Percentiles rank a stretch among this genome's conserved stretches.
Evolutionary conservation across 305 asterid species (phyloP).

Genomic region (Fraxinus velutina): DNA sequence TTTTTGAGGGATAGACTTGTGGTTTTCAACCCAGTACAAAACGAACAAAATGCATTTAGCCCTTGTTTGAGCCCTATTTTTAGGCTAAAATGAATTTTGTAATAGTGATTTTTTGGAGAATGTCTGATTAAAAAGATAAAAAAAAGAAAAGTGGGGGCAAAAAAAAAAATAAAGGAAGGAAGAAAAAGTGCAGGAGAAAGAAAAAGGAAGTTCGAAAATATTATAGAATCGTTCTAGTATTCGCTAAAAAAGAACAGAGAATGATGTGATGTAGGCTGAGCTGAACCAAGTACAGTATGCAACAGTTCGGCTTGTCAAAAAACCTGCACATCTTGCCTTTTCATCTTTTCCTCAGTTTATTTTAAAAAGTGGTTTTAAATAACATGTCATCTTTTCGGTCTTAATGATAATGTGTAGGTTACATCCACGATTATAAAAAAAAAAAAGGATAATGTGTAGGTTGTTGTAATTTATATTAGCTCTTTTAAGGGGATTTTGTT

Average conservation of each 20-base stretch:
- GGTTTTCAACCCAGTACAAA: too few relatives aligned
- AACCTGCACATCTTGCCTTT: neutral
- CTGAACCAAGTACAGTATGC: neutral
- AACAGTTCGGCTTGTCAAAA: neutral
- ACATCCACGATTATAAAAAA: too few relatives aligned
- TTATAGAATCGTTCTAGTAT: neutral
- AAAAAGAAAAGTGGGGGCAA: neutral
- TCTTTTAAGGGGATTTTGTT: slow-evolving; percentile 30
- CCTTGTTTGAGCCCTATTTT: too few relatives aligned
- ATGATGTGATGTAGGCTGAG: neutral
- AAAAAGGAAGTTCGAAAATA: neutral
- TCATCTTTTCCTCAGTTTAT: neutral
- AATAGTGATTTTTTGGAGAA: too few relatives aligned
- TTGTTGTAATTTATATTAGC: slow-evolving; percentile 8
- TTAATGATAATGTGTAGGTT: neutral
- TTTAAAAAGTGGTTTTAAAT: neutral
- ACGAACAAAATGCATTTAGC: too few relatives aligned
- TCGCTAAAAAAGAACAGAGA: neutral
- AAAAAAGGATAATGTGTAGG: neutral
- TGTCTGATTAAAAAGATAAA: neutral
- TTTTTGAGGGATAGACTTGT: too few relatives aligned
- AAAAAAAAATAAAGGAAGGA: neutral
- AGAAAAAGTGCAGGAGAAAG: neutral
- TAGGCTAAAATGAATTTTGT: too few relatives aligned
- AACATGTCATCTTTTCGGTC: slow-evolving; percentile 14